Evolutionary conservation across 176 grass and related monocot species (phyloP).

Genomic region (Hordeum vulgare): MorexV3_pseudomolecules_assembly NC_058520.1:395961758-395962257

Average conservation of each 20-base stretch:
- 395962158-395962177: too few species aligned
- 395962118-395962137: too few species aligned
- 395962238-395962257: too few species aligned
- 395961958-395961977: neutral
- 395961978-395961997: neutral
- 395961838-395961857: neutral
- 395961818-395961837: too few species aligned
- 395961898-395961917: neutral
- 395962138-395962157: too few species aligned
- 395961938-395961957: neutral
- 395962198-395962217: too few species aligned
- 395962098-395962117: neutral
- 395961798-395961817: neutral
- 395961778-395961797: neutral
- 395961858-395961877: too few species aligned
- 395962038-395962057: neutral
- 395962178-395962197: too few species aligned
- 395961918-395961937: neutral
- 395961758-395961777: neutral
- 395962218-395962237: too few species aligned
- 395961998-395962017: neutral
- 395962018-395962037: neutral
- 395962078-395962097: neutral
- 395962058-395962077: neutral
- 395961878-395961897: neutral